A percentile compares a stretch with the other conserved stretches of the same genome.
Evolutionary conservation across 2,329 filamentous ascomycete species (phyloP).

Genomic region (Neurospora crassa): DNA sequence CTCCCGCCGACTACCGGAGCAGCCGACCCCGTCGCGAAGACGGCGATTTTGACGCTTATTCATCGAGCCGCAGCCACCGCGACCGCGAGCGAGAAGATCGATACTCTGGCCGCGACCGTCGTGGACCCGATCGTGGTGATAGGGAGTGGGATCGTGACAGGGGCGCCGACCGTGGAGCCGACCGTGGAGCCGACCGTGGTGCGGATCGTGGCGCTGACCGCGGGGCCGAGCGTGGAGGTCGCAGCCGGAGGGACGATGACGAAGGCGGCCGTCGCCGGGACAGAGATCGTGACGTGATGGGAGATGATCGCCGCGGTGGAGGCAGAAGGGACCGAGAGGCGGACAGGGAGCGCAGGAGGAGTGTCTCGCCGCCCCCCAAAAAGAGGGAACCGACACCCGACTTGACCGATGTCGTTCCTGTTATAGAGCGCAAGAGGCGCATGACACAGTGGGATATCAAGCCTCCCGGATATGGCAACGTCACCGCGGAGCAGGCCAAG

Average conservation of each 20-base stretch:
- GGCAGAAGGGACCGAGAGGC: constrained; percentile 28
- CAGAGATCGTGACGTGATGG: constrained; percentile 7
- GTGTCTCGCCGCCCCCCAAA: constrained; percentile 71
- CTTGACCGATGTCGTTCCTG: constrained; percentile 72
- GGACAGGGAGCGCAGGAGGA: constrained; percentile 55
- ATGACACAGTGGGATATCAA: constrained; percentile 99
- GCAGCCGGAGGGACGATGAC: constrained; percentile 42
- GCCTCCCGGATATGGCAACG: constrained; percentile 93
- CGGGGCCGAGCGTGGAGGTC: constrained; percentile 35
- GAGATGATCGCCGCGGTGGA: constrained; percentile 34
- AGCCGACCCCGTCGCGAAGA: constrained; percentile 62
- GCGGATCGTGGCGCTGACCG: constrained; percentile 54
- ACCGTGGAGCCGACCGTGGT: constrained; percentile 44
- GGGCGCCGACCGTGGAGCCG: constrained; percentile 33
- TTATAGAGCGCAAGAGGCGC: constrained; percentile 80
- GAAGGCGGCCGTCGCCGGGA: constrained; percentile 47
- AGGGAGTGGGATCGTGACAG: constrained; percentile 70
- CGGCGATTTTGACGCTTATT: constrained; percentile 69
- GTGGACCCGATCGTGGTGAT: constrained; percentile 47
- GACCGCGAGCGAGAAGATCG: constrained; percentile 90
- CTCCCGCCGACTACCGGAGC: constrained; percentile 60
- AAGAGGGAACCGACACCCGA: constrained; percentile 95
- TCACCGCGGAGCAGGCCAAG: constrained; percentile 97
- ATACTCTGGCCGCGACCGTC: constrained; percentile 62
- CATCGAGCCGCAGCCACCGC: constrained; percentile 83